Percentiles rank a stretch among this genome's conserved stretches.
phyloP scores from a whole-genome alignment of 306 rosid species.

The Quercus engelmannii region DNA sequence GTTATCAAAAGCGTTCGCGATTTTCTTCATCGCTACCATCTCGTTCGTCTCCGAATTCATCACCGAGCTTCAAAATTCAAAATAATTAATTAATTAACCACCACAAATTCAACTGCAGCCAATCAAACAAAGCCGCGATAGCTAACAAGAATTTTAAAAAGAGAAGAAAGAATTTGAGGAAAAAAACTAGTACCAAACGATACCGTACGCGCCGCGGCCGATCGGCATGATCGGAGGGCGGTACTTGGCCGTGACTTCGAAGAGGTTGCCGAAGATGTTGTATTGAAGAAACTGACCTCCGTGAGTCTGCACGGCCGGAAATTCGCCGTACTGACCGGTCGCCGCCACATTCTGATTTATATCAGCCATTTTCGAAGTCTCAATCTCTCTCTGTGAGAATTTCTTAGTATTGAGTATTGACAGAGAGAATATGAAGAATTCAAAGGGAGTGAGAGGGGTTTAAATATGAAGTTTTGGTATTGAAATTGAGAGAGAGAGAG shows the following conservation, averaged over 20 bases:
- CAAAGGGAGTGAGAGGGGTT: conserved; percentile 12
- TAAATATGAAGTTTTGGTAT: not conserved
- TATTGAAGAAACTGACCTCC: conserved; percentile 81
- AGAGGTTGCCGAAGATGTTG: conserved; percentile 83
- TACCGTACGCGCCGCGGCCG: conserved; percentile 97
- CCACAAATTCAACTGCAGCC: not conserved
- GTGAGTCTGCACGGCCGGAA: conserved; percentile 64
- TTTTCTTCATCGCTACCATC: conserved; percentile 91
- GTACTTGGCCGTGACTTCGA: conserved; percentile 81
- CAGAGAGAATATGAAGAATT: not conserved
- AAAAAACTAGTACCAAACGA: conserved; percentile 63
- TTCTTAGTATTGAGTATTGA: not conserved
- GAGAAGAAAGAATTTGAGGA: not conserved
- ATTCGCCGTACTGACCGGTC: conserved; percentile 35
- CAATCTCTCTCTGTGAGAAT: not conserved
- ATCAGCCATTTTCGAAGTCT: conserved; percentile 50
- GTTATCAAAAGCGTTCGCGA: conserved; percentile 87
- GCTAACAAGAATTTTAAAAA: not conserved
- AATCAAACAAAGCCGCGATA: not conserved
- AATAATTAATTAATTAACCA: conserved; percentile 11
- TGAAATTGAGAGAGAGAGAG: no score
- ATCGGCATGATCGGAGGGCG: conserved; percentile 94
- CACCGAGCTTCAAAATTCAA: conserved; percentile 62
- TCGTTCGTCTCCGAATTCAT: conserved; percentile 88
- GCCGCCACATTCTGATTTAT: conserved; percentile 26